Conservation (phyloP, 352 stramenopile genomes). For the Pythium utonaiense region DNA sequence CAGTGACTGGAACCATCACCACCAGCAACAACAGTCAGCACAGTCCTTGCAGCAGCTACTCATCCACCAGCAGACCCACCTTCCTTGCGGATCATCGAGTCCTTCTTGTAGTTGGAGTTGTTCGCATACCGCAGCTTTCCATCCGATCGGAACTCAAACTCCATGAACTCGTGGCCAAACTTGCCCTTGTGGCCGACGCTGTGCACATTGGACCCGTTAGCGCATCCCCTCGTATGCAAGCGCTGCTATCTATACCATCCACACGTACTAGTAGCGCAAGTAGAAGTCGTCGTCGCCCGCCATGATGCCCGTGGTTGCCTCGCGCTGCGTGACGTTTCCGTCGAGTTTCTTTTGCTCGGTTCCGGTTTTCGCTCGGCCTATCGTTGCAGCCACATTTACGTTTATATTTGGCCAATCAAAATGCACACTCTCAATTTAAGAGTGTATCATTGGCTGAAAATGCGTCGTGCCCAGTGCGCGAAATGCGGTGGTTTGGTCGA, state of each 20-base stretch:
- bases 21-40: neutral
- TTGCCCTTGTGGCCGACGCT: conserved; percentile 95
- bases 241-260: neutral
- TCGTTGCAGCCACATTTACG: neutral
- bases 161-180: conserved; percentile 97
- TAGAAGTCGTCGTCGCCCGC: conserved; percentile 79
- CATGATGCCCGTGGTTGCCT: conserved; percentile 38
- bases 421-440: too few relatives aligned
- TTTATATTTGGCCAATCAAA: conserved; percentile 8
- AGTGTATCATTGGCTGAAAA: conserved; percentile 24
- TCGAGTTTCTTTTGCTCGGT: conserved; percentile 13
- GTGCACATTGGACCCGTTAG: neutral
- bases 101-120: conserved; percentile 98
- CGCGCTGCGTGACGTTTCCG: neutral
- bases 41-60: neutral
- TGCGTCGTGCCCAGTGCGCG: neutral
- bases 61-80: too few relatives aligned
- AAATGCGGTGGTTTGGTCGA: conserved; percentile 24
- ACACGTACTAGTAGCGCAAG: conserved; percentile 84
- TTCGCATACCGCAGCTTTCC: conserved; percentile 96
- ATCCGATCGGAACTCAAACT: conserved; percentile 94
- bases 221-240: too few relatives aligned
- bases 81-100: conserved; percentile 97
- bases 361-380: conserved; percentile 2
- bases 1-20: conserved; percentile 53